Conservation (phyloP, 139 green algal genomes). For the Coelastrella sp. region DNA sequence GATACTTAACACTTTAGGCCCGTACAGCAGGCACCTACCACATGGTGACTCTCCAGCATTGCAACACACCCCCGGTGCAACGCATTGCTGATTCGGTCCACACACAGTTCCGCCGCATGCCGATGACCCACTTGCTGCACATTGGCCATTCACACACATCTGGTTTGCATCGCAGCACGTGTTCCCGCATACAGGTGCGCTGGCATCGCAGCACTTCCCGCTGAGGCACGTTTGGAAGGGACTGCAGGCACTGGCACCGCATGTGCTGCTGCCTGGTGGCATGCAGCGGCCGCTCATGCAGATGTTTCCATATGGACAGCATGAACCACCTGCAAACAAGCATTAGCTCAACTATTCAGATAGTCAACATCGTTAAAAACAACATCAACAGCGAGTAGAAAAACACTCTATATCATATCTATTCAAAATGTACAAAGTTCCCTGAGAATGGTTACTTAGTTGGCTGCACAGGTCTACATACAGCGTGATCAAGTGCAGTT, state of each 20-base stretch:
- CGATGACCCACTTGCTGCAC: not conserved
- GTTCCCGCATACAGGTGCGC: not conserved
- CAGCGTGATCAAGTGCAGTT: too few species aligned
- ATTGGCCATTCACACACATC: not conserved
- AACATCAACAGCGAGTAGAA: not conserved
- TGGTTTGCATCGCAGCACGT: slow-evolving; percentile 10
- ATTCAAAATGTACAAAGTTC: too few species aligned
- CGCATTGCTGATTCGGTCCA: not conserved
- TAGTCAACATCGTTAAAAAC: not conserved
- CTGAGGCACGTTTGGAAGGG: not conserved
- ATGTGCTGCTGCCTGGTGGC: slow-evolving; percentile 7
- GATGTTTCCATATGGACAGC: slow-evolving; percentile 9
- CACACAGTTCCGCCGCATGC: slow-evolving; percentile 1
- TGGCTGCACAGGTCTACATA: too few species aligned
- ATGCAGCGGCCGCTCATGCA: slow-evolving; percentile 28
- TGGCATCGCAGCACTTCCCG: not conserved
- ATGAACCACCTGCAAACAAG: not conserved
- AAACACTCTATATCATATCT: too few species aligned
- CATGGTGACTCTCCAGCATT: not conserved
- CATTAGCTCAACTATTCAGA: not conserved
- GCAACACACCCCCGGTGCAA: not conserved
- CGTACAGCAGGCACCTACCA: not conserved
- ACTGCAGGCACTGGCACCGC: not conserved
- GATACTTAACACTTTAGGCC: not conserved
- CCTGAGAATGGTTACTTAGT: too few species aligned